Percentiles rank a stretch among this genome's conserved stretches.
Evolutionary conservation across 2,329 filamentous ascomycete species (phyloP).

Genomic region (Hirsutella thompsonii): DNA sequence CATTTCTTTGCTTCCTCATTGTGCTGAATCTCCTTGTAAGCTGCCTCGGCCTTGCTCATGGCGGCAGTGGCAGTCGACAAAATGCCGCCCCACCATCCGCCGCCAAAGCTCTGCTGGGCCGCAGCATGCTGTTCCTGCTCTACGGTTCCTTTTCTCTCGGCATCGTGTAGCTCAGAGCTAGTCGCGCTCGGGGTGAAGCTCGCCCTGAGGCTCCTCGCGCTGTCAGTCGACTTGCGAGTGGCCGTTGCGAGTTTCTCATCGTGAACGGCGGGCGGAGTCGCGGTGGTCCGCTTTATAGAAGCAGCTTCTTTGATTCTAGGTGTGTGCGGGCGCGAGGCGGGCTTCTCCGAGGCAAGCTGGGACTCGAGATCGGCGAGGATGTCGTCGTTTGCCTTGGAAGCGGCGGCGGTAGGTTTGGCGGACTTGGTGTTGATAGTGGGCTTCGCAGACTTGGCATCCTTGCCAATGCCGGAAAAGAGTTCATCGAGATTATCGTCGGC

Average conservation of each 20-base stretch:
- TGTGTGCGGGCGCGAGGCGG: slow-evolving; percentile 68
- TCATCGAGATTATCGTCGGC: slow-evolving; percentile 52
- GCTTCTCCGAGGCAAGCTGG: slow-evolving; percentile 55
- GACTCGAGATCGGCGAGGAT: slow-evolving; percentile 75
- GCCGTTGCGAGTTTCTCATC: slow-evolving; percentile 46
- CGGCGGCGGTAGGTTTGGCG: slow-evolving; percentile 32
- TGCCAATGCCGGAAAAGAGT: slow-evolving; percentile 49
- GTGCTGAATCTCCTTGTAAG: slow-evolving; percentile 88
- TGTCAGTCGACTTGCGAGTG: slow-evolving; percentile 65
- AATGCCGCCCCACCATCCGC: slow-evolving; percentile 82
- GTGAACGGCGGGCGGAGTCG: slow-evolving; percentile 41
- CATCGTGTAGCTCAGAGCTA: slow-evolving; percentile 46
- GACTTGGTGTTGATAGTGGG: slow-evolving; percentile 22
- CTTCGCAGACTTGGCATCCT: slow-evolving; percentile 38
- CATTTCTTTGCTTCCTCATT: slow-evolving; percentile 95
- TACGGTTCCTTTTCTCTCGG: slow-evolving; percentile 35
- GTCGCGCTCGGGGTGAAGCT: slow-evolving; percentile 58
- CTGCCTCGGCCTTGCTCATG: slow-evolving; percentile 83
- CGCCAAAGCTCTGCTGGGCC: slow-evolving; percentile 29
- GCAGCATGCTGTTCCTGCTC: slow-evolving; percentile 26
- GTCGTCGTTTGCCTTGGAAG: slow-evolving; percentile 47
- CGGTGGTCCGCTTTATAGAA: slow-evolving; percentile 29
- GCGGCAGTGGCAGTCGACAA: slow-evolving; percentile 74
- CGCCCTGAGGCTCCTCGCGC: slow-evolving; percentile 55
- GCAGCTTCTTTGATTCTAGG: slow-evolving; percentile 51